Evolutionary conservation across 1,139 yeast species (phyloP).

Genomic region (Magnusiomyces suaveolens): DNA sequence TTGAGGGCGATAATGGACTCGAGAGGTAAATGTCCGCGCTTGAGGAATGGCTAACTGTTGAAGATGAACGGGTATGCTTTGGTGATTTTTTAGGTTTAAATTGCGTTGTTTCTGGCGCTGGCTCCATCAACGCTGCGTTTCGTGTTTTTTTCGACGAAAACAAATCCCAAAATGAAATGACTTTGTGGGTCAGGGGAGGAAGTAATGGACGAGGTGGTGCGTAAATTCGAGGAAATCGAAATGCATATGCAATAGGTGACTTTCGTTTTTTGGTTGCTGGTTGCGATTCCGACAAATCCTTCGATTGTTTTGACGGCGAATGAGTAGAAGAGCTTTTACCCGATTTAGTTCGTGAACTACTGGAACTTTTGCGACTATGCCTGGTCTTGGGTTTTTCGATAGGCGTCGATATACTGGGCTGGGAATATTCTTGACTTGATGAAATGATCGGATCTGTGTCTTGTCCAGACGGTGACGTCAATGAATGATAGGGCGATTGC

Average conservation of each 20-base stretch:
- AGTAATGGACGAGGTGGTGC: constrained; percentile 5
- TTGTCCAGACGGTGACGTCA: not conserved
- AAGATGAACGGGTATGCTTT: not conserved
- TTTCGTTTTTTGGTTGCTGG: constrained; percentile 2
- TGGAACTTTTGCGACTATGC: not conserved
- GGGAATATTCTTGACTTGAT: not conserved
- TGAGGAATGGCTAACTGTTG: not conserved
- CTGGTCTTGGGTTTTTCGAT: not conserved
- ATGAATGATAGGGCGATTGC: not conserved
- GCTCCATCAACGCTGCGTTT: not conserved
- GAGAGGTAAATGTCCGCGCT: not conserved
- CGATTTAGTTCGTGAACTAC: not conserved
- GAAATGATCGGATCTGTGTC: not conserved
- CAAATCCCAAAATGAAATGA: not conserved
- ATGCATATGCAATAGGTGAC: constrained; percentile 6
- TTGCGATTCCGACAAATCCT: not conserved
- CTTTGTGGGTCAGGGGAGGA: not conserved
- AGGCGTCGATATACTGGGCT: not conserved
- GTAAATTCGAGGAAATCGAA: constrained; percentile 2
- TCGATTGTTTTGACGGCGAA: not conserved
- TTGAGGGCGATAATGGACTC: not conserved
- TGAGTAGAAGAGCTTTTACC: not conserved
- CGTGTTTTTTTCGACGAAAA: not conserved
- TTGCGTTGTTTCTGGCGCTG: not conserved
- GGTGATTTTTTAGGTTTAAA: not conserved